phyloP scores from a whole-genome alignment of 768 basidiomycete species.

The Piloderma croceum region DNA sequence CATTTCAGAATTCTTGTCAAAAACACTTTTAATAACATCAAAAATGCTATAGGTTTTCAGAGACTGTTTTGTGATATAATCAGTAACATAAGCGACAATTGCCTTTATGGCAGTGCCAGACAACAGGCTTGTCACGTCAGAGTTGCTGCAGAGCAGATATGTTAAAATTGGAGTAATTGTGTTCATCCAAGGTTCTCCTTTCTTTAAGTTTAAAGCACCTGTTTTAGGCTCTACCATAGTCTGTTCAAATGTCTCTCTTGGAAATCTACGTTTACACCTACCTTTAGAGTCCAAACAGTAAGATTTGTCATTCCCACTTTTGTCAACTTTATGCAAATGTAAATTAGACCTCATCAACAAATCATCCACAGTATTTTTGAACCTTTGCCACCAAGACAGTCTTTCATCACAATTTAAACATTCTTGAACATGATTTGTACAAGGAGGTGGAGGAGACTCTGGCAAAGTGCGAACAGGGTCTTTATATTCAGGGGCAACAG shows the following conservation, averaged over 20 bases:
- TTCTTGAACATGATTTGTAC: conserved; percentile 22
- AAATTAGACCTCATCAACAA: conserved; percentile 24
- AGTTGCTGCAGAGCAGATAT: conserved; percentile 24
- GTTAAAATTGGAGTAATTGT: conserved; percentile 22
- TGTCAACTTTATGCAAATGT: too few species aligned
- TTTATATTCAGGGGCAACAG: conserved; percentile 6
- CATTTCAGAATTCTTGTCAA: conserved; percentile 19
- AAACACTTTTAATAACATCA: conserved; percentile 14
- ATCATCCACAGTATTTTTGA: conserved; percentile 20
- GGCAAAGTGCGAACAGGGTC: conserved; percentile 23
- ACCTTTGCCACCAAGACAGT: conserved; percentile 16
- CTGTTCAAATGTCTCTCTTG: conserved; percentile 13
- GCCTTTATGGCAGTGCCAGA: conserved; percentile 23
- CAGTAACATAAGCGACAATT: conserved; percentile 22
- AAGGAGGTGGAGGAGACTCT: conserved; percentile 11
- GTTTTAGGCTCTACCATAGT: conserved; percentile 23
- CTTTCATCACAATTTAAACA: conserved; percentile 14
- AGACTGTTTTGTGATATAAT: conserved; percentile 24
- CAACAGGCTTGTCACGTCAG: conserved; percentile 17
- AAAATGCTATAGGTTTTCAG: conserved; percentile 23
- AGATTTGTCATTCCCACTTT: too few species aligned
- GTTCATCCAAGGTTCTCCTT: conserved; percentile 30
- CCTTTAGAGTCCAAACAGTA: too few species aligned
- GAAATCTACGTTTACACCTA: conserved; percentile 34
- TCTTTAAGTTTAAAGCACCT: conserved; percentile 24